phyloP scores from a whole-genome alignment of 495 filamentous ascomycete species.

The Filosporella fistucella region DNA sequence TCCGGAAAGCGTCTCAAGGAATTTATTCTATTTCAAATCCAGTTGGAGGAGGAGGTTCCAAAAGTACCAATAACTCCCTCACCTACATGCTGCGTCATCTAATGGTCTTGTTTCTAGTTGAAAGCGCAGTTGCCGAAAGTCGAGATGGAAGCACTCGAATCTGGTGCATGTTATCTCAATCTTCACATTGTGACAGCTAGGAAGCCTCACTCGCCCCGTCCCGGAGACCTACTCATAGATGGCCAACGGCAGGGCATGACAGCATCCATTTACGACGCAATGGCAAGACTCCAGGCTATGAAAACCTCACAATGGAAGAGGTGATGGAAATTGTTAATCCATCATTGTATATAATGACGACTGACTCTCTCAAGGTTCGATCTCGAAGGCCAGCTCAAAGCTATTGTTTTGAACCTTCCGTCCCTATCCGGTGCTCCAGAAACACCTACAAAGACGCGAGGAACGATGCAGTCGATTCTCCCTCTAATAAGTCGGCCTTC shows the following conservation, averaged over 20 bases:
- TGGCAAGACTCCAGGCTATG: conserved; percentile 14
- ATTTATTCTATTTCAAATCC: conserved; percentile 13
- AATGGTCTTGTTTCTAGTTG: conserved; percentile 12
- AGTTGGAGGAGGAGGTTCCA: conserved; percentile 17
- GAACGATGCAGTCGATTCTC: neutral
- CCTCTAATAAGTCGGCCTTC: neutral
- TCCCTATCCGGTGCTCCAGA: conserved; percentile 5
- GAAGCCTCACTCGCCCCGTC: conserved; percentile 16
- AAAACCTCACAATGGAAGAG: conserved; percentile 17
- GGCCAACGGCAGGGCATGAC: conserved; percentile 24
- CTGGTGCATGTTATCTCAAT: conserved; percentile 18
- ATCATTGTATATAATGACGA: neutral
- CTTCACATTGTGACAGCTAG: conserved; percentile 24
- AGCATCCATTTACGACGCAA: conserved; percentile 20
- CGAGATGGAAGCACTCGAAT: conserved; percentile 12
- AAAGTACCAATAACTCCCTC: conserved; percentile 9
- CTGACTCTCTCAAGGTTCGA: conserved; percentile 11
- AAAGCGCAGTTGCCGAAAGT: conserved; percentile 10
- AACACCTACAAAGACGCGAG: neutral
- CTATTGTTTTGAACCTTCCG: conserved; percentile 7
- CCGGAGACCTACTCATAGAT: conserved; percentile 22
- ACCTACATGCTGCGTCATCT: neutral
- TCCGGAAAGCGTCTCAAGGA: conserved; percentile 18
- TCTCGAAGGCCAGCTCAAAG: conserved; percentile 8
- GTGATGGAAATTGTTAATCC: neutral